Percentiles rank a stretch among this genome's conserved stretches.
Conservation (phyloP, 202 grass and related monocot genomes). For the Schoenoplectus tabernaemontani region DNA sequence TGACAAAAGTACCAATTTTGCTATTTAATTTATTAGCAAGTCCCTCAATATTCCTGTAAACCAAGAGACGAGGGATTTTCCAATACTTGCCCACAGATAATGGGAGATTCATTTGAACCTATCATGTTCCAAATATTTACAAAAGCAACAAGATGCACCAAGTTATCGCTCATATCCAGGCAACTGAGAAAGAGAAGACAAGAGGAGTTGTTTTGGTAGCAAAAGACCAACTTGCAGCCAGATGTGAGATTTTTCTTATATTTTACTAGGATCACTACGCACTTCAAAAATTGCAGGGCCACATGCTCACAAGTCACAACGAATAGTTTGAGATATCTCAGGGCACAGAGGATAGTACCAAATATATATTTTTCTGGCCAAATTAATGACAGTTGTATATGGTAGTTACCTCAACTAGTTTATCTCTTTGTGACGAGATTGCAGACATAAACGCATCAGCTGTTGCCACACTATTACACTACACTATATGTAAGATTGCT, state of each 20-base stretch:
- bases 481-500: slow-evolving; percentile 14
- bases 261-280: neutral
- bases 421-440: slow-evolving; percentile 31
- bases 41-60: neutral
- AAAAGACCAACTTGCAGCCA: neutral
- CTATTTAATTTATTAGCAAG: neutral
- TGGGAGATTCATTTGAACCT: neutral
- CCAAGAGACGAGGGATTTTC: neutral
- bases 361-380: neutral
- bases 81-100: neutral
- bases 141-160: neutral
- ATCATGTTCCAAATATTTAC: neutral
- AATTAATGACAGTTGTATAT: slow-evolving; percentile 11
- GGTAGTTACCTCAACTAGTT: slow-evolving; percentile 31
- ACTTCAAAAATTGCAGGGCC: neutral
- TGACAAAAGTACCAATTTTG: neutral
- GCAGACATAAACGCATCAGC: slow-evolving; percentile 35
- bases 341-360: neutral
- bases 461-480: slow-evolving; percentile 42
- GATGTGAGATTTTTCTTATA: neutral
- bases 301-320: neutral
- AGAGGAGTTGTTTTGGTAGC: neutral
- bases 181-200: neutral
- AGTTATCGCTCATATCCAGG: neutral
- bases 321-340: neutral